A percentile compares a stretch with the other conserved stretches of the same genome.
These are phyloP conservation scores for Lentinula sp. DNA, from an alignment of 768 basidiomycete genomes.

Conservation along the genomic window DNA sequence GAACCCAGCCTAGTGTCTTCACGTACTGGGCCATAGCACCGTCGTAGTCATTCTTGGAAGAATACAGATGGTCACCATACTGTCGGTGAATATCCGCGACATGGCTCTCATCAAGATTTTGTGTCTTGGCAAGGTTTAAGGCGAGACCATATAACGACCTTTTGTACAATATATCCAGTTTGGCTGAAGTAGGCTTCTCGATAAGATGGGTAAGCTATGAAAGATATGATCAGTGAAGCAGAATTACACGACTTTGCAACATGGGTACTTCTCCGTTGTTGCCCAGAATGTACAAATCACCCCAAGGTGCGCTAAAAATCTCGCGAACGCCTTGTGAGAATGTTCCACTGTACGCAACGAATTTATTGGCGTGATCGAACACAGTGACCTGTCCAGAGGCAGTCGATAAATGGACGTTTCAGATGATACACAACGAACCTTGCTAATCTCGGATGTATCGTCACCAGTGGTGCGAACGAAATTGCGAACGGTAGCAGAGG, in stretches of 20 bases:
- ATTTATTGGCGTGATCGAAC: constrained; percentile 89
- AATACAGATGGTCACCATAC: constrained; percentile 89
- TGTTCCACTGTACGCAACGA: constrained; percentile 77
- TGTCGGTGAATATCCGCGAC: constrained; percentile 86
- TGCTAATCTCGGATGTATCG: constrained; percentile 57
- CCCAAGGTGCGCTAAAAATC: constrained; percentile 71
- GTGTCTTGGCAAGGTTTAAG: constrained; percentile 75
- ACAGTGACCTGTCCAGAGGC: constrained; percentile 44
- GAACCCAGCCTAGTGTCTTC: constrained; percentile 81
- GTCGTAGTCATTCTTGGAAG: constrained; percentile 81
- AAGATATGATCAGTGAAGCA: neutral
- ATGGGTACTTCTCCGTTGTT: constrained; percentile 68
- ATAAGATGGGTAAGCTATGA: constrained; percentile 56
- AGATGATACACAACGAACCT: constrained; percentile 19
- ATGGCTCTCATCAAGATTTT: constrained; percentile 62
- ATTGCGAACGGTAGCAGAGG: constrained; percentile 73
- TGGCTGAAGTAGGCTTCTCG: constrained; percentile 79
- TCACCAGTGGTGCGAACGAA: constrained; percentile 49
- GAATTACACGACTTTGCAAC: neutral
- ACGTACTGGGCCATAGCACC: constrained; percentile 90
- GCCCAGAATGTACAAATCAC: constrained; percentile 69
- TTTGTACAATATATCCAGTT: constrained; percentile 80
- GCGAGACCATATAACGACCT: constrained; percentile 78
- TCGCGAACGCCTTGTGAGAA: constrained; percentile 82
- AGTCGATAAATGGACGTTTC: neutral